phyloP scores from a whole-genome alignment of 345 rosid genomes.

The Eucalyptus marginata region DNA sequence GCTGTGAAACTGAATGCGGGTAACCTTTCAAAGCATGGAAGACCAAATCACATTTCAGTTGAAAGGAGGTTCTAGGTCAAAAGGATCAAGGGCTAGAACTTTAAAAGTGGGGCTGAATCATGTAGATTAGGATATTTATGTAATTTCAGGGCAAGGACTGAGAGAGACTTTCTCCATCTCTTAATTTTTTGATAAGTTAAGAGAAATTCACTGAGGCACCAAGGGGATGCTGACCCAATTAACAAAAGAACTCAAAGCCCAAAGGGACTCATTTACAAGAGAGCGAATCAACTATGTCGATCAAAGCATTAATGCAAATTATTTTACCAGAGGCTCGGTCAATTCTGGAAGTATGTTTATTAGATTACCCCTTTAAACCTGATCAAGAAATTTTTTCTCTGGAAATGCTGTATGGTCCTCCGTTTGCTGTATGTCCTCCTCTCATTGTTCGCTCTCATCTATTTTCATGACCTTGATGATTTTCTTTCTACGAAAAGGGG shows the following conservation, averaged over 20 bases:
- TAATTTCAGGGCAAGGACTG: background rate
- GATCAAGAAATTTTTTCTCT: background rate
- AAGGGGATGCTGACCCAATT: background rate
- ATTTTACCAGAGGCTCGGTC: background rate
- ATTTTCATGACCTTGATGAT: background rate
- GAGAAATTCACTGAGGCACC: background rate
- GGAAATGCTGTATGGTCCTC: background rate
- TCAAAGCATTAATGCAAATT: background rate
- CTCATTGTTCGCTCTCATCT: background rate
- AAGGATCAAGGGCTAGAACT: background rate
- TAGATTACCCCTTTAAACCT: background rate
- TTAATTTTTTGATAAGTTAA: background rate
- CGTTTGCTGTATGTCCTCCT: background rate
- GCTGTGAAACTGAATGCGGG: background rate
- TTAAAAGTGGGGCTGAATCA: background rate
- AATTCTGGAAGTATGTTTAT: background rate
- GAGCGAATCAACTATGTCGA: background rate
- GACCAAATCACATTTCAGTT: background rate
- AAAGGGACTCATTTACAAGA: background rate
- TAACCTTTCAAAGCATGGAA: background rate
- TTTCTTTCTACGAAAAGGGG: background rate
- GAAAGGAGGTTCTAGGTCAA: background rate
- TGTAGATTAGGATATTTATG: background rate
- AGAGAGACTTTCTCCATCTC: background rate
- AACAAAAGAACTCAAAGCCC: background rate